Evolutionary conservation across 108 stramenopile genomes (phyloP).

Genomic region (Skeletonema costatum): DNA sequence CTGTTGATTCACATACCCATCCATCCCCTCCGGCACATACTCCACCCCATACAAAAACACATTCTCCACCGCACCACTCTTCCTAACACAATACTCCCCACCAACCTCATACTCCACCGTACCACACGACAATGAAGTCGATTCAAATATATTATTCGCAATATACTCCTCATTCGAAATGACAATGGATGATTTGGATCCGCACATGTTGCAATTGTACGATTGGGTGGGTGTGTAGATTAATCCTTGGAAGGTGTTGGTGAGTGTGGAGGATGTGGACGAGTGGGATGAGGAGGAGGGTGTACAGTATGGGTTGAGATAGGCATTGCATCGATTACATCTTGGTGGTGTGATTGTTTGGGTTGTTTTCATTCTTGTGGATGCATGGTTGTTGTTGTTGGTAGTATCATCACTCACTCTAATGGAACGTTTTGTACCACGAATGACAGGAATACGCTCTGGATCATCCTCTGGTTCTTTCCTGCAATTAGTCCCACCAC

Average conservation of each 20-base stretch:
- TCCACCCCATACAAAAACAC: slow-evolving; percentile 72
- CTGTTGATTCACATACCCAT: slow-evolving; percentile 17
- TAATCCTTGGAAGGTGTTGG: not conserved
- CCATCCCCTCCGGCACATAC: slow-evolving; percentile 19
- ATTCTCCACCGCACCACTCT: slow-evolving; percentile 31
- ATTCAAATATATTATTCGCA: slow-evolving; percentile 18
- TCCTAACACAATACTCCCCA: slow-evolving; percentile 65
- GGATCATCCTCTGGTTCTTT: slow-evolving; percentile 26
- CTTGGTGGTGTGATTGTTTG: slow-evolving; percentile 54
- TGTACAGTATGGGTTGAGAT: slow-evolving; percentile 78
- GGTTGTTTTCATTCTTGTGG: not conserved
- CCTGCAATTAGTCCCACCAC: not conserved
- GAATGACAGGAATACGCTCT: slow-evolving; percentile 54
- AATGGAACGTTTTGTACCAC: slow-evolving; percentile 12
- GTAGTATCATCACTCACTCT: not conserved
- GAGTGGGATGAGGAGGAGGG: slow-evolving; percentile 10
- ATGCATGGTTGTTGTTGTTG: not conserved
- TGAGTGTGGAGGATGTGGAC: not conserved
- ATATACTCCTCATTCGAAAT: slow-evolving; percentile 32
- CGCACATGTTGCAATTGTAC: slow-evolving; percentile 71
- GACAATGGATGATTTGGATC: slow-evolving; percentile 33
- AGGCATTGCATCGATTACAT: slow-evolving; percentile 72
- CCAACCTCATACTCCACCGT: slow-evolving; percentile 78
- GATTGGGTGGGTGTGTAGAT: slow-evolving; percentile 25
- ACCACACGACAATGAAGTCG: slow-evolving; percentile 29